Base-by-base conservation (phyloP, 2,329 filamentous ascomycete species). In the Colletotrichum sublineola region DNA sequence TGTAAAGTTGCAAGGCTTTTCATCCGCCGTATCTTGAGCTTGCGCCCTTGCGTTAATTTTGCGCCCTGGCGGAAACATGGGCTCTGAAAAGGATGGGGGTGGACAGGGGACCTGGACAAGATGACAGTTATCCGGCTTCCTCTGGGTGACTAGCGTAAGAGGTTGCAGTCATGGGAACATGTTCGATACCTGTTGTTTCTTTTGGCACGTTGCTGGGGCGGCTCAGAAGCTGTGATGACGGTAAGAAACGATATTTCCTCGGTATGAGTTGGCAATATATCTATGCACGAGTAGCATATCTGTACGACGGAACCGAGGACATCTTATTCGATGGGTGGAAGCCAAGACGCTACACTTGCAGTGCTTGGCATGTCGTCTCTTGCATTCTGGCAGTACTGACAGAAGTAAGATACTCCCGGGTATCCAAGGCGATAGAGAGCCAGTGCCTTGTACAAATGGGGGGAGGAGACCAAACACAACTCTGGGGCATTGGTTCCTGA, bases 281-380 rank as follows among this genome's bases (percentile, higher is more conserved):
- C 38, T 29, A 33, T 46, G 38, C 29, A 15, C 1, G 7, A 24
- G 46, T 11, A 40, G 12, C 40, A 62, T 56, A 46, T 29, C 9
- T 38, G 56, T 57, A 50, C 36, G 48, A 67, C 5, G 40, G 31
- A 24, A n/a, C 29, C 8, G 29, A 14, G 29, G 38, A 18, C 46
- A 38, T 15, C 55, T 11, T 8, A 63, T 50, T 36, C 24, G 31
- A 57, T 20, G 48, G 14, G 53, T 15, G 33, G 20, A 42, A 31
- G 12, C 40, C 11, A 50, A 1, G 29, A 55, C 18, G 12, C 24
- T 29, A 20, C 24, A 31, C 24, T 56, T 24, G 31, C 55, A 20
- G 55, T 44, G 7, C 67, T 61, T 67, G 67, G 63, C 63, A 20
- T 33, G 5, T 46, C 60, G 38, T 36, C 61, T 5, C 31, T 46